Conservation (phyloP, 1,139 yeast genomes). For the Nakaseomyces nivariensis region DNA sequence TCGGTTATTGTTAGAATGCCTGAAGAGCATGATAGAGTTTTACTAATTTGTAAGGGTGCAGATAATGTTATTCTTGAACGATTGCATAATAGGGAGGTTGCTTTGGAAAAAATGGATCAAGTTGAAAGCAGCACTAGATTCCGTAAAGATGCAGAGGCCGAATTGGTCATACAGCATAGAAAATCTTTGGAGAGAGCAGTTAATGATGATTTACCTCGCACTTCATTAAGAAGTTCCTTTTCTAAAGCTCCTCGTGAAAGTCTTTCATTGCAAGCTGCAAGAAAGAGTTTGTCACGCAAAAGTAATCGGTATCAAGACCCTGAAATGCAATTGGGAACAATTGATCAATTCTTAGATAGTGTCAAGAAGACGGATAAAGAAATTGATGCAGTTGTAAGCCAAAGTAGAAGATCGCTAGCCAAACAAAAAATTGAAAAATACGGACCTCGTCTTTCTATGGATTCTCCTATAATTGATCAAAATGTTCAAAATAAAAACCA, state of each 20-base stretch:
- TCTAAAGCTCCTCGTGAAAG: constrained; percentile 29
- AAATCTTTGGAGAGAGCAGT: constrained; percentile 27
- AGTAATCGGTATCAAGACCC: constrained; percentile 21
- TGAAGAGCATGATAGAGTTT: constrained; percentile 48
- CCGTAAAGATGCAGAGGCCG: constrained; percentile 76
- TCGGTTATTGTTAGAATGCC: constrained; percentile 76
- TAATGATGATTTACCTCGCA: constrained; percentile 12
- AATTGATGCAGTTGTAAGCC: constrained; percentile 46
- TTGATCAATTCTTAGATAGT: constrained; percentile 47
- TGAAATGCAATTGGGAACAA: constrained; percentile 35
- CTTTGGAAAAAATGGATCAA: constrained; percentile 52
- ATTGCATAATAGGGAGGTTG: constrained; percentile 48
- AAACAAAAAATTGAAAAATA: constrained; percentile 51
- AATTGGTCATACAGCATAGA: constrained; percentile 50
- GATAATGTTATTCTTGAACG: constrained; percentile 84
- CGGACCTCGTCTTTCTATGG: constrained; percentile 23
- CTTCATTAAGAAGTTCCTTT: constrained; percentile 14
- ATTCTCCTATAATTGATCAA: constrained; percentile 16
- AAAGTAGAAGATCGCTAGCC: constrained; percentile 56
- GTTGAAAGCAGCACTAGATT: constrained; percentile 48
- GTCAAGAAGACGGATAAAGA: constrained; percentile 44
- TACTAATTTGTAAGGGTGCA: constrained; percentile 88
- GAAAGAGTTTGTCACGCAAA: constrained; percentile 22
- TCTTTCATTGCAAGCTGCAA: constrained; percentile 28
- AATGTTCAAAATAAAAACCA: background rate